Conservation (phyloP, 179 eudicot species). For the Camellia oleifera region DNA sequence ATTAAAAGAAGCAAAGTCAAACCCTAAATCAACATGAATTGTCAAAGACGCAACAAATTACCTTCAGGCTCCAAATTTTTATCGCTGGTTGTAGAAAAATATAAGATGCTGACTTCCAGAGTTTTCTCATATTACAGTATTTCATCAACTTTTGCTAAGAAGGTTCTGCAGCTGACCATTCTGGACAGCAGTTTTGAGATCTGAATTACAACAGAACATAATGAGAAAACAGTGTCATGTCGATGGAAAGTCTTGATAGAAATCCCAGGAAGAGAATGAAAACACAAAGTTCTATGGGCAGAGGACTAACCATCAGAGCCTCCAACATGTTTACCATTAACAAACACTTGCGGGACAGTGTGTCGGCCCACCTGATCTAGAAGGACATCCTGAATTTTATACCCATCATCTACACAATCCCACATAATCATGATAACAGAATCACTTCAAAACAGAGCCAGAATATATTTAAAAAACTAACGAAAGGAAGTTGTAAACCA, state of each 20-base stretch:
- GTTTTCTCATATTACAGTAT: constrained; percentile 5
- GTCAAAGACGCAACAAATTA: neutral
- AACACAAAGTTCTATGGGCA: neutral
- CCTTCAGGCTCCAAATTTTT: neutral
- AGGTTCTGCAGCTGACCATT: constrained; percentile 73
- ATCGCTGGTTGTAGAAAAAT: neutral
- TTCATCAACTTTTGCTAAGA: constrained; percentile 50
- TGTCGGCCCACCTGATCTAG: constrained; percentile 85
- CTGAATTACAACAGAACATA: constrained; percentile 32
- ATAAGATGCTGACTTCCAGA: neutral
- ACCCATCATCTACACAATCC: constrained; percentile 67
- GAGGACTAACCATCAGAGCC: constrained; percentile 78
- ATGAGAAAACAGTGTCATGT: neutral
- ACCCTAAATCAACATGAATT: neutral
- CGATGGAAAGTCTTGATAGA: neutral
- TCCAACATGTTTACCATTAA: constrained; percentile 94
- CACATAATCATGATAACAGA: neutral
- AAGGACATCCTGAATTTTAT: constrained; percentile 73
- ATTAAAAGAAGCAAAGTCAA: neutral
- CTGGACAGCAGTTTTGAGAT: constrained; percentile 61
- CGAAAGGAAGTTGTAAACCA: neutral
- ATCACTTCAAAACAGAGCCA: neutral
- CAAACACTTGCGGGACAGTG: constrained; percentile 96
- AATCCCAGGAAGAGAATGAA: neutral
- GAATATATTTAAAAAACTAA: neutral